phyloP scores from a whole-genome alignment of 2,329 filamentous ascomycete species.

The Penicillium sp. region DNA sequence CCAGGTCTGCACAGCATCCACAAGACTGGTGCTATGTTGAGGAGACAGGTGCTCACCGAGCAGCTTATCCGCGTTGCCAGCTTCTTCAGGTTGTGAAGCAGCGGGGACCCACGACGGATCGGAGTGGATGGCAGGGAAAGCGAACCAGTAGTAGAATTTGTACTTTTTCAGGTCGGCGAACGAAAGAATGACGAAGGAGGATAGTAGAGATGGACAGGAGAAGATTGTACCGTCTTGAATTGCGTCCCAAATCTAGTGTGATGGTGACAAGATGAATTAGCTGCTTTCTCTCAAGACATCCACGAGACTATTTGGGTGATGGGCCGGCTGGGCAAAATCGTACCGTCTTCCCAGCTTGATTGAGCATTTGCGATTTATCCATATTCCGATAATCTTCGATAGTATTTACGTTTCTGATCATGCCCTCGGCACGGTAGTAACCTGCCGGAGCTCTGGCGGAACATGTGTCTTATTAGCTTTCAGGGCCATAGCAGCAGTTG shows the following conservation, averaged over 20 bases:
- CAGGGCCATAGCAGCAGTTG: neutral
- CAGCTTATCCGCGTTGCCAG: conserved; percentile 5
- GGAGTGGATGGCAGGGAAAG: conserved; percentile 87
- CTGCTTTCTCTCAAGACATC: no score
- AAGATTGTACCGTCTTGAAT: conserved; percentile 96
- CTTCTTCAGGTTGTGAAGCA: conserved; percentile 11
- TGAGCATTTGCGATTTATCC: conserved; percentile 72
- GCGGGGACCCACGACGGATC: conserved; percentile 72
- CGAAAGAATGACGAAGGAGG: conserved; percentile 81
- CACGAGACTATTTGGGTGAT: neutral
- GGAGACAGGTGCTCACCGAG: conserved; percentile 47
- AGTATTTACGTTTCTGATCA: conserved; percentile 94
- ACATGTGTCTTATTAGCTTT: conserved; percentile 5
- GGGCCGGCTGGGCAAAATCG: conserved; percentile 13
- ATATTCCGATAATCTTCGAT: conserved; percentile 84
- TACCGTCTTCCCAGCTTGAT: conserved; percentile 72
- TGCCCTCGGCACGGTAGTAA: conserved; percentile 79
- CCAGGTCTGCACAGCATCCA: conserved; percentile 83
- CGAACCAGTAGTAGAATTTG: conserved; percentile 97
- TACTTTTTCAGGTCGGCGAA: conserved; percentile 98
- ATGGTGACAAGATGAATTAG: neutral
- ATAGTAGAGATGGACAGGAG: conserved; percentile 82
- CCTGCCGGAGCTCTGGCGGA: conserved; percentile 57
- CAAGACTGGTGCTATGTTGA: conserved; percentile 69
- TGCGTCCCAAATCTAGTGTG: conserved; percentile 83